Percentiles rank a stretch among this genome's conserved stretches.
Evolutionary conservation across 371 early-diverging fungal species (phyloP).

Genomic region (Mortierella sp.): DNA sequence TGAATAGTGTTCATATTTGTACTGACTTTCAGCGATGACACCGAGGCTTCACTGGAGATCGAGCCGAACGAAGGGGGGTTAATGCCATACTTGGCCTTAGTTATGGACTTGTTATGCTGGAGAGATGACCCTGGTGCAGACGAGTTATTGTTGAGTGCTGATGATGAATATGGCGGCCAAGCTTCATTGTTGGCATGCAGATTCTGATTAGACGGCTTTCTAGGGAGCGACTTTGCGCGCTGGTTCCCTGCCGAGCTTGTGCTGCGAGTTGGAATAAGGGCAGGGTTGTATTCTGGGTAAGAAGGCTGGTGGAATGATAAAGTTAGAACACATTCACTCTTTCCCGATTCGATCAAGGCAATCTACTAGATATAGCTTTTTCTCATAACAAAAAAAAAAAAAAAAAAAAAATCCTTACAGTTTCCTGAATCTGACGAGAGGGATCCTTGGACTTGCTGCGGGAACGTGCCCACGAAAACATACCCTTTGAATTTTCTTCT

Average conservation of each 20-base stretch:
- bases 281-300: conserved; percentile 51
- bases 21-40: conserved; percentile 22
- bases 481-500: conserved; percentile 37
- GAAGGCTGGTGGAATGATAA: conserved; percentile 14
- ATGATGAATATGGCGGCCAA: conserved; percentile 40
- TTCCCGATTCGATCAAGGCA: background rate
- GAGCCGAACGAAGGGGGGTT: conserved; percentile 23
- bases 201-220: conserved; percentile 49
- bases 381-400: no score
- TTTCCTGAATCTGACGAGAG: conserved; percentile 25
- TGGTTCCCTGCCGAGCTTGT: conserved; percentile 30
- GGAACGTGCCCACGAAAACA: conserved; percentile 42
- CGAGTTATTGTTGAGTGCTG: conserved; percentile 3
- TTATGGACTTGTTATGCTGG: conserved; percentile 27
- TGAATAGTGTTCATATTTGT: conserved; percentile 39
- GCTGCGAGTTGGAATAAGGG: conserved; percentile 44
- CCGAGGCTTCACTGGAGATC: conserved; percentile 11
- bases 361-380: background rate
- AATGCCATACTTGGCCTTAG: conserved; percentile 8
- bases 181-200: conserved; percentile 18
- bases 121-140: conserved; percentile 1
- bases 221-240: conserved; percentile 48
- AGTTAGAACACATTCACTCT: background rate
- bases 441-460: conserved; percentile 55
- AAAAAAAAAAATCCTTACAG: conserved; percentile 13